phyloP scores from a whole-genome alignment of 768 basidiomycete genomes.

The Russula vinacea region DNA sequence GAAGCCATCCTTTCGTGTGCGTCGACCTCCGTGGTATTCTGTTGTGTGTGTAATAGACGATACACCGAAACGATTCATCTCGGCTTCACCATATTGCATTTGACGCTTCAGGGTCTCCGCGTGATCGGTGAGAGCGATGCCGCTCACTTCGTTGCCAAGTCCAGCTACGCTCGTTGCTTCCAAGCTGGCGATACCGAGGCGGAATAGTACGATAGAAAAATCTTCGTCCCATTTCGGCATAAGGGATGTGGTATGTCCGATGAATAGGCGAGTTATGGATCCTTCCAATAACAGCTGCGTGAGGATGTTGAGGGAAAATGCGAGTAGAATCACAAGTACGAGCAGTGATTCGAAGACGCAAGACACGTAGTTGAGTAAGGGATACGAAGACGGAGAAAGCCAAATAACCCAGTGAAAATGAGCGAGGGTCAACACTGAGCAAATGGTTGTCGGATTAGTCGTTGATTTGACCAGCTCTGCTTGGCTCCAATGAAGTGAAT shows the following conservation, averaged over 20 bases:
- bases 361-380: slow-evolving; percentile 70
- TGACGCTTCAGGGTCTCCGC: slow-evolving; percentile 27
- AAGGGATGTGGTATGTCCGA: slow-evolving; percentile 45
- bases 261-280: slow-evolving; percentile 54
- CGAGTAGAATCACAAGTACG: slow-evolving; percentile 53
- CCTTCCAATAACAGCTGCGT: slow-evolving; percentile 67
- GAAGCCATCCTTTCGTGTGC: slow-evolving; percentile 40
- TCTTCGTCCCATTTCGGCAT: slow-evolving; percentile 64
- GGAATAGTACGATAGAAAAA: slow-evolving; percentile 65
- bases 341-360: slow-evolving; percentile 68
- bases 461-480: slow-evolving; percentile 59
- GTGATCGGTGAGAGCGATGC: slow-evolving; percentile 38
- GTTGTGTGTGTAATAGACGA: slow-evolving; percentile 37
- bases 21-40: slow-evolving; percentile 33
- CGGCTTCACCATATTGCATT: slow-evolving; percentile 38
- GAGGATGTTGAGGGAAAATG: slow-evolving; percentile 57
- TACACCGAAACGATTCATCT: slow-evolving; percentile 46
- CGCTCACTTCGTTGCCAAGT: slow-evolving; percentile 69
- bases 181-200: slow-evolving; percentile 70
- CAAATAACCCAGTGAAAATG: slow-evolving; percentile 68
- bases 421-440: slow-evolving; percentile 54
- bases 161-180: slow-evolving; percentile 72
- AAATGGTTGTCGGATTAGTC: slow-evolving; percentile 64
- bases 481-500: slow-evolving; percentile 65
- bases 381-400: slow-evolving; percentile 50